Conservation (phyloP, 2,329 filamentous ascomycete species). For the Colletotrichum tabaci region DNA sequence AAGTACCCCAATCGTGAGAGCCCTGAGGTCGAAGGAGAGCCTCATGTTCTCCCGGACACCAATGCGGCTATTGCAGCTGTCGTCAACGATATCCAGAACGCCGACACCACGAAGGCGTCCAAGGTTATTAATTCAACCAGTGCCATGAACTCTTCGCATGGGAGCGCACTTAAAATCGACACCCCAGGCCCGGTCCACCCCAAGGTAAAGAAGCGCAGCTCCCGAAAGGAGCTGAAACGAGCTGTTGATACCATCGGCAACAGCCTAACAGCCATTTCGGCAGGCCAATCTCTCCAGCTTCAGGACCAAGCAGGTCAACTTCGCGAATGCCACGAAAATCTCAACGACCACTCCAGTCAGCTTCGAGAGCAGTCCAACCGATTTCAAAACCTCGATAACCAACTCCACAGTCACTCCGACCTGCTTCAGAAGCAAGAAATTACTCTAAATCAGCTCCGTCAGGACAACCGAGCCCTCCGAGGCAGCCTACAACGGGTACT, state of each 20-base stretch:
- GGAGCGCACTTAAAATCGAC: not conserved
- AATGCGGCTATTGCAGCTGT: not conserved
- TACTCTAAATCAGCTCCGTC: not conserved
- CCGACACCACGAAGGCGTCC: not conserved
- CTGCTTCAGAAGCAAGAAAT: not conserved
- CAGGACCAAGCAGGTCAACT: slow-evolving; percentile 2
- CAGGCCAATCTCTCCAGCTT: not conserved
- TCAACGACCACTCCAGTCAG: not conserved
- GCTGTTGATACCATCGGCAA: not conserved
- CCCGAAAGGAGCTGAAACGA: not conserved
- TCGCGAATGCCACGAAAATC: not conserved
- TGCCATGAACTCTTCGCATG: not conserved
- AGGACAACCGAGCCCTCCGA: not conserved
- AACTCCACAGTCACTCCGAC: not conserved
- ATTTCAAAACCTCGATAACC: too few relatives aligned
- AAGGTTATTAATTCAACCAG: not conserved
- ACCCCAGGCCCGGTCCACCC: not conserved
- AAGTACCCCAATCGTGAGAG: too few relatives aligned
- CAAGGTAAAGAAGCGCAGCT: not conserved
- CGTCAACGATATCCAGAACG: not conserved
- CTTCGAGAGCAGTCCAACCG: not conserved
- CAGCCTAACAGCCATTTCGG: not conserved
- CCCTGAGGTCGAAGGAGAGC: not conserved
- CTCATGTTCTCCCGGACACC: not conserved
- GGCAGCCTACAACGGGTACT: not conserved